Evolutionary conservation across 306 rosid genomes (phyloP).

Genomic region (Lathyrus oleraceus): DNA sequence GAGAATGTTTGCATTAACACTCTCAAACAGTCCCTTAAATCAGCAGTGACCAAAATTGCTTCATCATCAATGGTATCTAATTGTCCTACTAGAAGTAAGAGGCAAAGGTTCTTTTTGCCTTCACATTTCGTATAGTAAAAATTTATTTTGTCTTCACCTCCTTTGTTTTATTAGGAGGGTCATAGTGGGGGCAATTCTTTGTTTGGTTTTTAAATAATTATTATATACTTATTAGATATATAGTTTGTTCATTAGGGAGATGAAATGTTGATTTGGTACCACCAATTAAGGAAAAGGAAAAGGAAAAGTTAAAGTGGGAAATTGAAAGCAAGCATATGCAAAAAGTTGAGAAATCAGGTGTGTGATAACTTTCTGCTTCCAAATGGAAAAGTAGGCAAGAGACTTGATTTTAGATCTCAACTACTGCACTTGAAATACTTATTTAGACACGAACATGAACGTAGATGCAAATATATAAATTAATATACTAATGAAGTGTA

Average conservation of each 20-base stretch:
- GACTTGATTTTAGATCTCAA: not conserved
- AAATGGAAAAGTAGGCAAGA: not conserved
- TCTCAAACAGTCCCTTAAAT: constrained; percentile 75
- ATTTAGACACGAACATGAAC: too few species aligned
- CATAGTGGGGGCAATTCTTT: constrained; percentile 24
- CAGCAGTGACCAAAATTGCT: constrained; percentile 62
- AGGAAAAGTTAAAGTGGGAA: constrained; percentile 29
- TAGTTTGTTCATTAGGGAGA: constrained; percentile 20
- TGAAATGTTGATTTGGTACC: constrained; percentile 26
- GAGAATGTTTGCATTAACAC: constrained; percentile 56
- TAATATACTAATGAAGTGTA: too few species aligned
- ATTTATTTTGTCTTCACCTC: not conserved
- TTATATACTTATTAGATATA: not conserved
- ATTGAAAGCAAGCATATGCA: constrained; percentile 13
- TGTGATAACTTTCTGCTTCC: constrained; percentile 24
- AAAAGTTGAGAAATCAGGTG: constrained; percentile 14
- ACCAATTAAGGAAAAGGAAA: constrained; percentile 28
- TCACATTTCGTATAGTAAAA: constrained; percentile 45
- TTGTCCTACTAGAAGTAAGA: constrained; percentile 77
- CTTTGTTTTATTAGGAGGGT: constrained; percentile 11
- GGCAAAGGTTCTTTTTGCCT: constrained; percentile 97
- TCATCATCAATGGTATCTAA: constrained; percentile 55
- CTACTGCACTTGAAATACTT: too few species aligned
- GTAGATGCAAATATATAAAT: too few species aligned
- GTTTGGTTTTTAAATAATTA: constrained; percentile 31